Conservation (phyloP, 306 rosid species). For the Begonia peltatifolia region DNA sequence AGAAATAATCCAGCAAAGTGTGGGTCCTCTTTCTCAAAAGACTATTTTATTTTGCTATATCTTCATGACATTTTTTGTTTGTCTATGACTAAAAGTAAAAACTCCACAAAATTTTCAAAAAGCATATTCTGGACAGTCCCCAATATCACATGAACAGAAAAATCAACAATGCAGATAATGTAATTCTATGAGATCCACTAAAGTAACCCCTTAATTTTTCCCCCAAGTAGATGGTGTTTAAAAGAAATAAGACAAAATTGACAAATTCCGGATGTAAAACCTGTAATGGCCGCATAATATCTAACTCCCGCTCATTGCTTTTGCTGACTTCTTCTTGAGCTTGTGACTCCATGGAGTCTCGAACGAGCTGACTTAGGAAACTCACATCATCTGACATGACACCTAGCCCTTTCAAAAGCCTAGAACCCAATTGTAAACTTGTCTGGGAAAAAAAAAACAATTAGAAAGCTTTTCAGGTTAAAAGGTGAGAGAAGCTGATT, state of each 20-base stretch:
- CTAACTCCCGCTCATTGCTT: slow-evolving; percentile 27
- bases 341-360: slow-evolving; percentile 85
- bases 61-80: too few relatives aligned
- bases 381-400: slow-evolving; percentile 93
- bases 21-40: too few relatives aligned
- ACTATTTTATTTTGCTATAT: too few relatives aligned
- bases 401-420: slow-evolving; percentile 88
- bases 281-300: slow-evolving; percentile 66
- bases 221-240: too few relatives aligned
- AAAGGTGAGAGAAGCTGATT: neutral
- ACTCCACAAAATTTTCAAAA: too few relatives aligned
- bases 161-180: too few relatives aligned
- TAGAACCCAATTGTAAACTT: slow-evolving; percentile 92
- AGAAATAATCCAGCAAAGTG: too few relatives aligned
- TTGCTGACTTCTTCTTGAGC: slow-evolving; percentile 53
- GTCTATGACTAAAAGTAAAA: too few relatives aligned
- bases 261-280: slow-evolving; percentile 24
- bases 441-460: slow-evolving; percentile 40
- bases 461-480: slow-evolving; percentile 5
- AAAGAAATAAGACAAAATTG: neutral
- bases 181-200: too few relatives aligned
- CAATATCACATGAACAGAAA: too few relatives aligned
- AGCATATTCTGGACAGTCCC: too few relatives aligned
- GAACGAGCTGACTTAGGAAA: slow-evolving; percentile 70
- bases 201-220: too few relatives aligned